Percentiles rank a stretch among this genome's conserved stretches.
phyloP scores from a whole-genome alignment of 306 rosid species.

The Cucumis cinereus region DNA sequence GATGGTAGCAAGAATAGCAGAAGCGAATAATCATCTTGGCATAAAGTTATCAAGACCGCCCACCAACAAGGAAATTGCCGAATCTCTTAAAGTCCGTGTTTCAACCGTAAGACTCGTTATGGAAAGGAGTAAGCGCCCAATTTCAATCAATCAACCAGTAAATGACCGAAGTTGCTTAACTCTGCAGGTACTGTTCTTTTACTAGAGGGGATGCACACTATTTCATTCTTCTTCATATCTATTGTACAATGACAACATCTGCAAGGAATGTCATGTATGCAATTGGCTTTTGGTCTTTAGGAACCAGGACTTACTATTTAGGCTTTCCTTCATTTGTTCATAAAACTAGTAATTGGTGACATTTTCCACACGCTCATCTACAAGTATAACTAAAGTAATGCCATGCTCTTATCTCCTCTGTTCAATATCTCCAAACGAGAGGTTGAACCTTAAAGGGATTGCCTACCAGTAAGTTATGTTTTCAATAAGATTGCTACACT shows the following conservation, averaged over 20 bases:
- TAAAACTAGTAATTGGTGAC: neutral
- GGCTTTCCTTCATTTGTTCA: neutral
- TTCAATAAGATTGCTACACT: neutral
- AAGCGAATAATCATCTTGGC: conserved; percentile 38
- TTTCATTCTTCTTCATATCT: neutral
- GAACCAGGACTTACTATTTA: neutral
- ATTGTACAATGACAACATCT: neutral
- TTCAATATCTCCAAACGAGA: neutral
- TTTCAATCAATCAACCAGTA: conserved; percentile 43
- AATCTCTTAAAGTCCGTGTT: conserved; percentile 23
- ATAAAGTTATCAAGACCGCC: conserved; percentile 34
- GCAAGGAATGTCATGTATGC: neutral
- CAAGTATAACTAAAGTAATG: neutral
- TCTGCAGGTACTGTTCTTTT: conserved; percentile 28
- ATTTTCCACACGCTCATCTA: neutral
- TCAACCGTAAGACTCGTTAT: conserved; percentile 41
- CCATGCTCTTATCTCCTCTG: neutral
- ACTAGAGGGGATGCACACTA: neutral
- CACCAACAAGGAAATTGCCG: conserved; percentile 42
- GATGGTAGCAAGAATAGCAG: conserved; percentile 48
- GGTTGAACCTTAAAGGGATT: neutral
- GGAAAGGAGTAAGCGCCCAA: conserved; percentile 34
- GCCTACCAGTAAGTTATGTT: neutral
- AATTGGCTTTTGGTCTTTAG: neutral
- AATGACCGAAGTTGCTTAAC: conserved; percentile 37